These are phyloP conservation scores for Cystofilobasidium macerans DNA, from an alignment of 768 basidiomycete species.

Conservation along the genomic window DNA sequence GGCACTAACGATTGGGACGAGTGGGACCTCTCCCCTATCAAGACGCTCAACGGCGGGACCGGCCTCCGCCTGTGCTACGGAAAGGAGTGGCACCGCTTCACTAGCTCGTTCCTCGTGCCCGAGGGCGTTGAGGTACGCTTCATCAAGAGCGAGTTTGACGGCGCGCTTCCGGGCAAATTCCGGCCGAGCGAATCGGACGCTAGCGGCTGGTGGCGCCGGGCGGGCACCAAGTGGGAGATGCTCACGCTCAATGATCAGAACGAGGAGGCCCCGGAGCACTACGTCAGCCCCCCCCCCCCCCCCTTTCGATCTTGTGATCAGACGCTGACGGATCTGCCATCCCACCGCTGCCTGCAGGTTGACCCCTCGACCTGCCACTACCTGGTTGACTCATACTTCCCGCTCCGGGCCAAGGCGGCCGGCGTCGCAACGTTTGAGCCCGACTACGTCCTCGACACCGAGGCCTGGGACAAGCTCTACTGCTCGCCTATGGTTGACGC, in stretches of 20 bases:
- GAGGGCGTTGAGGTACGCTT: conserved; percentile 71
- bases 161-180: conserved; percentile 79
- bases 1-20: conserved; percentile 38
- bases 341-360: conserved; percentile 41
- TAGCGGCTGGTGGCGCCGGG: conserved; percentile 47
- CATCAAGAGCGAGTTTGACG: conserved; percentile 82
- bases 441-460: conserved; percentile 57
- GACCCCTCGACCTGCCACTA: conserved; percentile 68
- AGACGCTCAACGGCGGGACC: conserved; percentile 45
- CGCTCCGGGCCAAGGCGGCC: conserved; percentile 50
- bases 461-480: conserved; percentile 67
- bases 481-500: conserved; percentile 80
- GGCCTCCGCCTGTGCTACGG: conserved; percentile 65
- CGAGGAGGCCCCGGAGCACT: conserved; percentile 60
- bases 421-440: conserved; percentile 48
- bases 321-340: conserved; percentile 1
- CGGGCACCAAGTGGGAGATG: conserved; percentile 54
- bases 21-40: conserved; percentile 47
- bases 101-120: conserved; percentile 78
- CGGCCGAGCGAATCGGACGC: conserved; percentile 40
- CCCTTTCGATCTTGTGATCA: background rate
- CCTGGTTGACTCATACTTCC: conserved; percentile 81
- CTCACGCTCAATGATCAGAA: conserved; percentile 77
- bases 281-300: conserved; percentile 47
- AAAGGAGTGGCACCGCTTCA: conserved; percentile 95